Conservation (phyloP, 768 basidiomycete species). For the Mycena maculata region DNA sequence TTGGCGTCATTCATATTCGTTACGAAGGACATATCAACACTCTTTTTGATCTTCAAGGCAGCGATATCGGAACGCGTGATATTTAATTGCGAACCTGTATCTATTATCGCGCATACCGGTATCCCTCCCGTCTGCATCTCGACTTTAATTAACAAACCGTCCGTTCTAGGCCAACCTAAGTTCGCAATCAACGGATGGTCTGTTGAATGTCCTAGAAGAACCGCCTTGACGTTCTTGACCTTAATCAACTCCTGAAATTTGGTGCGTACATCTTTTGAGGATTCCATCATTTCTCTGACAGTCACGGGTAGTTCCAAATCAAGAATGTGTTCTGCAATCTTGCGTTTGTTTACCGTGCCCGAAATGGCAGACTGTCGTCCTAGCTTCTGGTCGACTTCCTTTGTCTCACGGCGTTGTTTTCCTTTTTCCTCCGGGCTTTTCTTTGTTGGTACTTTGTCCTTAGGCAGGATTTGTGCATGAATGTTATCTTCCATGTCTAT, state of each 20-base stretch:
- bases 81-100: not conserved
- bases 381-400: not conserved
- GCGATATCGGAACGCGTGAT: slow-evolving; percentile 22
- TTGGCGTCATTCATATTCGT: slow-evolving; percentile 40
- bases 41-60: not conserved
- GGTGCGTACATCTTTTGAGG: slow-evolving; percentile 18
- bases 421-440: too few relatives aligned
- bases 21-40: slow-evolving; percentile 26
- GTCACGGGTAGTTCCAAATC: not conserved
- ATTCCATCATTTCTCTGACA: slow-evolving; percentile 5
- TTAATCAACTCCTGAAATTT: slow-evolving; percentile 9
- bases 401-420: not conserved
- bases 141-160: slow-evolving; percentile 12
- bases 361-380: not conserved
- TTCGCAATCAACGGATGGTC: not conserved
- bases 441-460: not conserved
- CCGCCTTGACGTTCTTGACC: slow-evolving; percentile 6
- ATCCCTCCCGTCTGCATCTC: not conserved
- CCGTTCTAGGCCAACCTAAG: not conserved
- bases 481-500: not conserved
- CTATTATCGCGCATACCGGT: not conserved
- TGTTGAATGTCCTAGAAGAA: not conserved
- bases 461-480: not conserved
- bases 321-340: slow-evolving; percentile 1
- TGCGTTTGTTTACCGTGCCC: not conserved